A percentile compares a stretch with the other conserved stretches of the same genome.
phyloP scores from a whole-genome alignment of 768 basidiomycete genomes.

The Russula dissimulans region DNA sequence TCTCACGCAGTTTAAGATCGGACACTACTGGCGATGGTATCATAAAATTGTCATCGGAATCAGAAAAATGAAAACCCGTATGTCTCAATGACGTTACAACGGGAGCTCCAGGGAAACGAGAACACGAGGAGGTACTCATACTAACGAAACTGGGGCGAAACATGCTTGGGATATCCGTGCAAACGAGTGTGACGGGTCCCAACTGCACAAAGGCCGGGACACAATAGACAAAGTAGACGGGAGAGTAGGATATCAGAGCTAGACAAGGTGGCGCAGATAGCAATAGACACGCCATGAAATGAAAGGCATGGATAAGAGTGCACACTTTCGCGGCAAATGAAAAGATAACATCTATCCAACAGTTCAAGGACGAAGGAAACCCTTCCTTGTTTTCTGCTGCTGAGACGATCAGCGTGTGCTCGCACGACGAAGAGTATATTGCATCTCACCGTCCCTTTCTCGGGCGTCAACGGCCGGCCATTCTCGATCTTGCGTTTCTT shows the following conservation, averaged over 20 bases:
- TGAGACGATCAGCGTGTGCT: background rate
- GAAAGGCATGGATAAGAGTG: constrained; percentile 25
- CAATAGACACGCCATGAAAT: constrained; percentile 28
- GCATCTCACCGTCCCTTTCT: constrained; percentile 72
- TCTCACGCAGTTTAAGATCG: constrained; percentile 13
- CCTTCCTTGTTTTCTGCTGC: constrained; percentile 43
- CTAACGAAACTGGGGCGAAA: constrained; percentile 12
- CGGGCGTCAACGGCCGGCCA: constrained; percentile 90
- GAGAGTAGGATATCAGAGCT: constrained; percentile 37
- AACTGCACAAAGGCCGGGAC: constrained; percentile 17
- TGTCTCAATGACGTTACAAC: constrained; percentile 1
- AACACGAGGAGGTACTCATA: constrained; percentile 19
- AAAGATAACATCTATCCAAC: constrained; percentile 20
- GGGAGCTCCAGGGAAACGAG: constrained; percentile 12
- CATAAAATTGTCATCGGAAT: constrained; percentile 21
- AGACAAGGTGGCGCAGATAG: constrained; percentile 32
- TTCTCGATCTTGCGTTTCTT: constrained; percentile 96
- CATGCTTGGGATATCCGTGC: constrained; percentile 20
- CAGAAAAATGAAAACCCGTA: constrained; percentile 2
- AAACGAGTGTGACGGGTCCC: constrained; percentile 20
- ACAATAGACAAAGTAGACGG: constrained; percentile 25
- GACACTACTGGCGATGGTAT: constrained; percentile 14
- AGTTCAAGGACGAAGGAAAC: constrained; percentile 59
- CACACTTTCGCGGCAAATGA: constrained; percentile 24
- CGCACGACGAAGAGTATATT: background rate